Base-by-base conservation (phyloP, 2,329 filamentous ascomycete genomes). In the Alternaria conjuncta region DNA sequence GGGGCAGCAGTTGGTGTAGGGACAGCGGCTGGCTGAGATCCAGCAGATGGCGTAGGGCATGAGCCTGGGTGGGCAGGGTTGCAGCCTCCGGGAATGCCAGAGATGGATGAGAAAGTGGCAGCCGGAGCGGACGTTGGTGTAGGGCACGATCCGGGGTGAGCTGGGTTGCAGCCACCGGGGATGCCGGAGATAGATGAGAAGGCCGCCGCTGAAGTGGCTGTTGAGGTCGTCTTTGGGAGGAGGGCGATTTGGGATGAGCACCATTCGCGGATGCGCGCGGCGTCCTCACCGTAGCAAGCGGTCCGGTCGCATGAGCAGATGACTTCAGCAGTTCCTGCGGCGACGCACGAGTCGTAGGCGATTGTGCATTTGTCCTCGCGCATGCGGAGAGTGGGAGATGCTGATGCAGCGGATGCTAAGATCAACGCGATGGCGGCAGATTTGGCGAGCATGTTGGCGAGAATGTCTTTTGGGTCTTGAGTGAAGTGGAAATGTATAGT, bases 211-310 rank as follows among this genome's bases (percentile, higher is more conserved):
- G 61, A 44, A 11, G 49, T 51, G 5, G 57, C 41, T n/a, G 36
- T 55, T 20, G 55, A 28, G 15, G 64, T 66, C 8, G 60, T 13
- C 45, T 21, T 43, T 30, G 63, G 28, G 43, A 68, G 61, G 23
- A 36, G 51, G 5, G 65, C 60, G 9, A 63, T 68, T 5, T 64
- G 60, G 6, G 63, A 59, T 28, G 65, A 55, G 57, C 65, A 68
- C 44, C 21, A 68, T n/a, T 59, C 54, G 21, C 65, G 60, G 23
- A 49, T 54, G 11, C 65, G 60, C 2, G 57, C 63, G 11, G 60
- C 61, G 30, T 68, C 65, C 26, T 68, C 57, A 12, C 65, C 65
- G 4, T 53, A 10, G n/a, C 65, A 68, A 11, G 60, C 20, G n/a
- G 54, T 44, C 1, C 62, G 51, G 21, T 61, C 59, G 51, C 65